Conservation (phyloP, 768 basidiomycete genomes). For the Amanita polypyramis region DNA sequence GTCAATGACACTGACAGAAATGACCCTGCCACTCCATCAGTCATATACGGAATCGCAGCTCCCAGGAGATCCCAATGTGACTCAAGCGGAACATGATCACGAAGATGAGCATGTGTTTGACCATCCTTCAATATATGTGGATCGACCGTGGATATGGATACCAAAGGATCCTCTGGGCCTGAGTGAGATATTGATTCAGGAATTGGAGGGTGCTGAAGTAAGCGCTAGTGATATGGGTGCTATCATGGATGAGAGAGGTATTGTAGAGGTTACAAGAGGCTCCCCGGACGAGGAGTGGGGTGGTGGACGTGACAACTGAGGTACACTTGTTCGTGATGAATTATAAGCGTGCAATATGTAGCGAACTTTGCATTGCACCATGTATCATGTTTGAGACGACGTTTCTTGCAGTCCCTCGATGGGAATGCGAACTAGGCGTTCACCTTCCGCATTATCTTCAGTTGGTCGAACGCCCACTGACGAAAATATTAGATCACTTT, state of each 20-base stretch:
- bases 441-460: constrained; percentile 24
- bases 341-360: constrained; percentile 14
- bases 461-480: background rate
- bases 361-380: background rate
- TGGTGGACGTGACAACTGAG: constrained; percentile 13
- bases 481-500: background rate
- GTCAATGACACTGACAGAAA: background rate
- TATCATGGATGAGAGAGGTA: constrained; percentile 30
- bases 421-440: constrained; percentile 65
- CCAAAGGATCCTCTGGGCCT: constrained; percentile 32
- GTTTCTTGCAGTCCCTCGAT: constrained; percentile 49
- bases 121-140: constrained; percentile 35
- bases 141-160: constrained; percentile 38
- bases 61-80: too few relatives aligned
- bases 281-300: constrained; percentile 24
- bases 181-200: constrained; percentile 25
- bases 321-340: constrained; percentile 29
- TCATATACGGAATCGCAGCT: too few relatives aligned
- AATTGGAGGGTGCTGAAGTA: constrained; percentile 28
- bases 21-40: background rate
- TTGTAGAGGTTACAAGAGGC: constrained; percentile 34
- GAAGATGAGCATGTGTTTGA: constrained; percentile 31
- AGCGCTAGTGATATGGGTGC: constrained; percentile 35
- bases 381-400: constrained; percentile 2
- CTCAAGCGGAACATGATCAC: constrained; percentile 7